A percentile compares a stretch with the other conserved stretches of the same genome.
These are phyloP conservation scores for Ophidiomyces ophidiicola DNA, from an alignment of 2,329 filamentous ascomycete species.

Conservation along the genomic window DNA sequence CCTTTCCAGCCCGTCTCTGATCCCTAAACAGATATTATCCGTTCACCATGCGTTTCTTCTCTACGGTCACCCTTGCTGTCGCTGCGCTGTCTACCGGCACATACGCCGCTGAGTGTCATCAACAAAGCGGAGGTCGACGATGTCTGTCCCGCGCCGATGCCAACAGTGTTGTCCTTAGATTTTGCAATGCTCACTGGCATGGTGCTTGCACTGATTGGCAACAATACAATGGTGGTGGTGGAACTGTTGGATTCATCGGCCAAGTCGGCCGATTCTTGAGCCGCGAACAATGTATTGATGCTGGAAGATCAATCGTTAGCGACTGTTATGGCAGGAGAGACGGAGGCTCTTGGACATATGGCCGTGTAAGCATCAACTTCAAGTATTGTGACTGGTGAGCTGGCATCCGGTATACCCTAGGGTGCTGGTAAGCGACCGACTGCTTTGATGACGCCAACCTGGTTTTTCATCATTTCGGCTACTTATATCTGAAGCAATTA, in stretches of 20 bases:
- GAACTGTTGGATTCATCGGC: constrained; percentile 5
- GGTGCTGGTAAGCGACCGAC: too few relatives aligned
- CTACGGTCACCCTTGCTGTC: constrained; percentile 1
- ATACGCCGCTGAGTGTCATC: constrained; percentile 5
- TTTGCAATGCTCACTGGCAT: constrained; percentile 1
- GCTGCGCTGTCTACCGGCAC: constrained; percentile 5
- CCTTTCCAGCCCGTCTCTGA: too few relatives aligned
- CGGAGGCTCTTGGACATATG: constrained; percentile 7
- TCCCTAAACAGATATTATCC: not conserved
- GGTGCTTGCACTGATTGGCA: constrained; percentile 3
- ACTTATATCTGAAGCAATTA: too few relatives aligned
- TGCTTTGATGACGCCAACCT: too few relatives aligned
- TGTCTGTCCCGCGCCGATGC: constrained; percentile 3
- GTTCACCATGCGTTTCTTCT: constrained; percentile 5
- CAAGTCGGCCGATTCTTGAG: constrained; percentile 5
- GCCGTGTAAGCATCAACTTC: constrained; percentile 1
- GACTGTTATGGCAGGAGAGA: constrained; percentile 1
- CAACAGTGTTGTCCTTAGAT: not conserved
- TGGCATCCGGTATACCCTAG: too few relatives aligned
- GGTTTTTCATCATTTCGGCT: too few relatives aligned
- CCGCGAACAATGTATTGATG: constrained; percentile 4
- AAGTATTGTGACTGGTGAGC: constrained; percentile 8
- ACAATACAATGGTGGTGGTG: not conserved
- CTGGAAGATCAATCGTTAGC: constrained; percentile 1
- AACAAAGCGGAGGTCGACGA: constrained; percentile 3